A percentile compares a stretch with the other conserved stretches of the same genome.
Conservation (phyloP, 768 basidiomycete genomes). For the Daedalea quercina region DNA sequence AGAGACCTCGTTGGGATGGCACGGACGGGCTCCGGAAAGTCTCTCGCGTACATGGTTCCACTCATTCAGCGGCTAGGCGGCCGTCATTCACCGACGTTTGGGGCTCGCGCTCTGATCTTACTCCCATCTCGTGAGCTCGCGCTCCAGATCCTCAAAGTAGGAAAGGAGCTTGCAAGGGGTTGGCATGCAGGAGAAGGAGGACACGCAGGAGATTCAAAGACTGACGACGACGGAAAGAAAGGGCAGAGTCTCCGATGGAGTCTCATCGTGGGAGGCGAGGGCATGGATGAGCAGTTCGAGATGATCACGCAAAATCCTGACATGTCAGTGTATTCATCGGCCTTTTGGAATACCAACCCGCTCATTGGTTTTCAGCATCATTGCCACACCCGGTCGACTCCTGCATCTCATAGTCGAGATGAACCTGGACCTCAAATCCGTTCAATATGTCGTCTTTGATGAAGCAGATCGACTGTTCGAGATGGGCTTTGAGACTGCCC, state of each 20-base stretch:
- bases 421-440: constrained; percentile 82
- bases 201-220: constrained; percentile 61
- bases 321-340: constrained; percentile 52
- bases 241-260: constrained; percentile 79
- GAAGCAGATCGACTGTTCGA: constrained; percentile 99
- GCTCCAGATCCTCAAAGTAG: constrained; percentile 88
- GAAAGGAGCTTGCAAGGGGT: constrained; percentile 87
- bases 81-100: constrained; percentile 71
- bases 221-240: constrained; percentile 46
- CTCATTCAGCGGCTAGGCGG: constrained; percentile 83
- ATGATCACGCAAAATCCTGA: constrained; percentile 94
- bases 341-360: not conserved
- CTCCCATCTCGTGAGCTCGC: constrained; percentile 93
- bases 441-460: constrained; percentile 92
- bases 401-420: constrained; percentile 97
- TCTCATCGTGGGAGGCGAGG: constrained; percentile 92
- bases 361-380: constrained; percentile 52
- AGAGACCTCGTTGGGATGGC: constrained; percentile 98
- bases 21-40: constrained; percentile 95
- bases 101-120: constrained; percentile 81
- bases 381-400: constrained; percentile 95
- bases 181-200: constrained; percentile 56
- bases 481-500: constrained; percentile 91
- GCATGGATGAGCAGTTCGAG: constrained; percentile 93
- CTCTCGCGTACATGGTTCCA: constrained; percentile 92